Percentiles rank a stretch among this genome's conserved stretches.
Conservation (phyloP, 78 protist species). For the Speleostelium caveatum region DNA sequence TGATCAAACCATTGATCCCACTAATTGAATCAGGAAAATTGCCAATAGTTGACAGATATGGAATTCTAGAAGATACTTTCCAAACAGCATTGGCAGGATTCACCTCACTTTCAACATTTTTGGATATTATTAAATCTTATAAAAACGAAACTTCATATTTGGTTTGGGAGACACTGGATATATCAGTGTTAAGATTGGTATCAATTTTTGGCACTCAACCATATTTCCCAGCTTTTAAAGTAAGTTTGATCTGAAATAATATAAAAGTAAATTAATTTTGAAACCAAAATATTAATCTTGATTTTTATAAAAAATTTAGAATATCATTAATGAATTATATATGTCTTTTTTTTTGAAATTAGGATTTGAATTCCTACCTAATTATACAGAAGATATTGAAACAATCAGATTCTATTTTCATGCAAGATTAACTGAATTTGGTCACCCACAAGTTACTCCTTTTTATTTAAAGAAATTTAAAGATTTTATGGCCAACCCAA, state of each 20-base stretch:
- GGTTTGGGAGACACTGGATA: too few relatives aligned
- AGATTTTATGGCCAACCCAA: not conserved
- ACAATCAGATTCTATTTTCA: slow-evolving; percentile 21
- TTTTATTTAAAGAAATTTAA: slow-evolving; percentile 36
- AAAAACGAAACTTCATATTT: slow-evolving; percentile 50
- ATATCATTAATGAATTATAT: slow-evolving; percentile 13
- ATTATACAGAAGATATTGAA: slow-evolving; percentile 4
- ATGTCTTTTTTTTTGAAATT: slow-evolving; percentile 38
- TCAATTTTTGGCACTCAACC: not conserved
- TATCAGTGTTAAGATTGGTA: not conserved
- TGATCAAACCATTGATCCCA: slow-evolving; percentile 16
- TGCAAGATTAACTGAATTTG: slow-evolving; percentile 10
- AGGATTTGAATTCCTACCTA: slow-evolving; percentile 35
- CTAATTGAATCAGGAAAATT: too few relatives aligned
- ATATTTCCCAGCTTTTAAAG: not conserved
- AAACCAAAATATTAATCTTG: too few relatives aligned
- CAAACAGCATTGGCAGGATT: not conserved
- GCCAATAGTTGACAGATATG: slow-evolving; percentile 2
- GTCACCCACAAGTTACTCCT: not conserved
- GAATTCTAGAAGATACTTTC: not conserved
- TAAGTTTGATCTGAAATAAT: too few relatives aligned
- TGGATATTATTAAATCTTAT: slow-evolving; percentile 61
- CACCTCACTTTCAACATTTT: slow-evolving; percentile 10
- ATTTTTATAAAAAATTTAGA: too few relatives aligned
- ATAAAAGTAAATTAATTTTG: too few relatives aligned